These are phyloP conservation scores for Pseudoturritis turrita DNA, from an alignment of 345 rosid species.

Conservation along the genomic window DNA sequence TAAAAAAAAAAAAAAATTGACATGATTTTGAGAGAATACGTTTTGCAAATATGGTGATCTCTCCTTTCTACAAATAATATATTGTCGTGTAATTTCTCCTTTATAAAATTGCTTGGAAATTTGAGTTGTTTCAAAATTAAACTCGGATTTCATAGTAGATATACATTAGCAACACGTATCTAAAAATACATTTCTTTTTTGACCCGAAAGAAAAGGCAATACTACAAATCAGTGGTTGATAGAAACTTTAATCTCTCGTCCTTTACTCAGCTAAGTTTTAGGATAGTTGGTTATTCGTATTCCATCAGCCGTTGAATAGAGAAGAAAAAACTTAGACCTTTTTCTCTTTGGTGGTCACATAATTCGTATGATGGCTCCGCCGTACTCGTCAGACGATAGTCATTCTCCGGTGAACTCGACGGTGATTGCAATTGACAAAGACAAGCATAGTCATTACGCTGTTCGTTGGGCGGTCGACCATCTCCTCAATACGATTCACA, in stretches of 20 bases:
- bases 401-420: conserved; percentile 40
- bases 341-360: not conserved
- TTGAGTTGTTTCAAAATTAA: not conserved
- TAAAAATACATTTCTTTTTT: conserved; percentile 8
- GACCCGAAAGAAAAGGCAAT: conserved; percentile 2
- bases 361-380: conserved; percentile 28
- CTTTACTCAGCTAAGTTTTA: not conserved
- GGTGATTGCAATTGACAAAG: conserved; percentile 60
- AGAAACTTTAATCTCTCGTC: not conserved
- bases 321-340: conserved; percentile 5
- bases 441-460: conserved; percentile 65
- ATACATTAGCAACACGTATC: not conserved
- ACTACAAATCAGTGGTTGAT: conserved; percentile 9
- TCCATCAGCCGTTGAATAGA: not conserved
- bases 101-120: not conserved
- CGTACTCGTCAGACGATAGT: conserved; percentile 27
- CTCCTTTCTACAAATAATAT: no score
- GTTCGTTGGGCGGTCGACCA: conserved; percentile 78
- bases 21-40: no score
- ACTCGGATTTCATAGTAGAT: not conserved
- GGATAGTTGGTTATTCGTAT: not conserved
- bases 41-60: no score
- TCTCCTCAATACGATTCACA: conserved; percentile 32
- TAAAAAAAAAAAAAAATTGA: no score
- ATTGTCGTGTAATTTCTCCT: not conserved